phyloP scores from a whole-genome alignment of 2,329 filamentous ascomycete genomes.

The Trichoderma oligosporum region DNA sequence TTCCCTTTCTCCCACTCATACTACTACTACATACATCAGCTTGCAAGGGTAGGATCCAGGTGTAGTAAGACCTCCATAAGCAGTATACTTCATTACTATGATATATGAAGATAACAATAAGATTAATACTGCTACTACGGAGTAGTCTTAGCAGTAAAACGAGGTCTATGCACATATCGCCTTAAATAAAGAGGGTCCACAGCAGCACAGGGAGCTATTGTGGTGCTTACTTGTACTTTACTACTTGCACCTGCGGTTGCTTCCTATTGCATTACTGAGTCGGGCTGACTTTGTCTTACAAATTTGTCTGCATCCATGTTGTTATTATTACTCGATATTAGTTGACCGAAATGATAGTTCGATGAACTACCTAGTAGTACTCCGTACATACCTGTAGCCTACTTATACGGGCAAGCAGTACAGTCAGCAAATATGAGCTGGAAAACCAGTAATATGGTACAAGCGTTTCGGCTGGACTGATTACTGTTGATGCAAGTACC shows the following conservation, averaged over 20 bases:
- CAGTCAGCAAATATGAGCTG: not conserved
- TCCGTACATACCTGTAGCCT: too few species aligned
- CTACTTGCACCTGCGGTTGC: constrained; percentile 2
- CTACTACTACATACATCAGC: not conserved
- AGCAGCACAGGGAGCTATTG: not conserved
- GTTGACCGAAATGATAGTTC: constrained; percentile 3
- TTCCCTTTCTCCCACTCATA: not conserved
- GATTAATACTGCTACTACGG: too few species aligned
- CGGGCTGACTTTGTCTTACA: constrained; percentile 9
- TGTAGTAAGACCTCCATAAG: constrained; percentile 7
- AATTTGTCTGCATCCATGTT: not conserved
- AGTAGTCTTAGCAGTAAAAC: too few species aligned
- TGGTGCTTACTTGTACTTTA: too few species aligned
- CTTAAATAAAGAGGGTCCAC: not conserved
- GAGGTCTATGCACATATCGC: not conserved
- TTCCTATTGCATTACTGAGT: constrained; percentile 6
- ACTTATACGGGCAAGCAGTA: too few species aligned
- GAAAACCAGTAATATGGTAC: not conserved
- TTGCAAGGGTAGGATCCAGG: not conserved
- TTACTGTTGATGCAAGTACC: not conserved
- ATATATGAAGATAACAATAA: not conserved
- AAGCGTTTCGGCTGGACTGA: not conserved
- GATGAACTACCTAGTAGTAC: too few species aligned
- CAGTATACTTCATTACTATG: not conserved
- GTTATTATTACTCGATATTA: not conserved